These are phyloP conservation scores for Tetraselmis striata DNA, from an alignment of 139 green algal species.

Conservation along the genomic window DNA sequence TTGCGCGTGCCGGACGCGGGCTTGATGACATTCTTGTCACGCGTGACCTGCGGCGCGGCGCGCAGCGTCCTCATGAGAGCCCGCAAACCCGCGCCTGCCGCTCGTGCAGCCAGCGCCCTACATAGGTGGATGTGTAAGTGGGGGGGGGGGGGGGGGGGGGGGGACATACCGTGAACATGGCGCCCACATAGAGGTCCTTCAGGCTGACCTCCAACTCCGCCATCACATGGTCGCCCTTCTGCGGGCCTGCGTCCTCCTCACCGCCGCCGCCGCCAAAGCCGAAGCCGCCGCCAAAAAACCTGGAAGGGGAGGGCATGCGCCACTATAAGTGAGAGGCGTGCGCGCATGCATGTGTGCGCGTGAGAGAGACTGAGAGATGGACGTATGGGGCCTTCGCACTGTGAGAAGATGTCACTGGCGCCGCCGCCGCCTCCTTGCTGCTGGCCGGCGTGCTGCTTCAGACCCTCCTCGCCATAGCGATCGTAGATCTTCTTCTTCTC, in stretches of 20 bases:
- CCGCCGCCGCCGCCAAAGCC: conserved; percentile 32
- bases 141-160: too few species aligned
- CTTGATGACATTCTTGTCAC: conserved; percentile 87
- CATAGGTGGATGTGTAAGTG: too few species aligned
- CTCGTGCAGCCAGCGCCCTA: too few species aligned
- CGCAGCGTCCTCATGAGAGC: too few species aligned
- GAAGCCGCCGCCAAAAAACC: conserved; percentile 62
- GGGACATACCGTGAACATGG: conserved; percentile 50
- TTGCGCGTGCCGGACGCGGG: conserved; percentile 79
- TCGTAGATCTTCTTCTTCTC: conserved; percentile 96
- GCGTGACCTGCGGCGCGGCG: conserved; percentile 60
- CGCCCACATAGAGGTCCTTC: conserved; percentile 87
- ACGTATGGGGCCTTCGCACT: too few species aligned
- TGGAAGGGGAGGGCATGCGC: conserved; percentile 23
- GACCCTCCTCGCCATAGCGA: conserved; percentile 90
- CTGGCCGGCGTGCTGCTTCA: conserved; percentile 78
- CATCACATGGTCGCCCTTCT: conserved; percentile 76
- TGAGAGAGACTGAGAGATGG: too few species aligned
- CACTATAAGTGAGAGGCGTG: too few species aligned
- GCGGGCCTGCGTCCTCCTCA: conserved; percentile 75
- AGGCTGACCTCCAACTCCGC: conserved; percentile 81
- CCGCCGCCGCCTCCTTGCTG: conserved; percentile 46
- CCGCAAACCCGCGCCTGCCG: too few species aligned
- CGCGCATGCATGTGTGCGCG: too few species aligned
- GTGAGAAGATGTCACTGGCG: conserved; percentile 79